Evolutionary conservation across 768 basidiomycete species (phyloP).

Genomic region (Tylopilus plumbeoviolaceoides): DNA sequence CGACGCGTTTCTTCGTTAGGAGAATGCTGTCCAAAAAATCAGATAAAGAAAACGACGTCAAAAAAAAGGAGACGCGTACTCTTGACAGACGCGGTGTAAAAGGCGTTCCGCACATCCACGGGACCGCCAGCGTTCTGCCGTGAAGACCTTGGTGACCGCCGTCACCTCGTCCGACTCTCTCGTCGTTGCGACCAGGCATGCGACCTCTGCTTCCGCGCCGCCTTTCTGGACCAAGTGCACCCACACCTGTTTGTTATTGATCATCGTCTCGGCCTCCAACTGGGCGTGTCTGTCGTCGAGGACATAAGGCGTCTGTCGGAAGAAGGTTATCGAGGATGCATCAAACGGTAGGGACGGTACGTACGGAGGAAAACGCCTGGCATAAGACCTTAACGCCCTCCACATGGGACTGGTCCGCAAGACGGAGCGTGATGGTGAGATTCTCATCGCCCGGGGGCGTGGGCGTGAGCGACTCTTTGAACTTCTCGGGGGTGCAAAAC

Average conservation of each 20-base stretch:
- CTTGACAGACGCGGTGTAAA: constrained; percentile 50
- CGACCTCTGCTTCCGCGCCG: constrained; percentile 37
- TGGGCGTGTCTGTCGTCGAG: constrained; percentile 44
- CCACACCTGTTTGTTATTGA: constrained; percentile 51
- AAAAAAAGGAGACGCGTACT: constrained; percentile 28
- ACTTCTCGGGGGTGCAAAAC: constrained; percentile 45
- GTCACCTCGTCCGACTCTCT: constrained; percentile 54
- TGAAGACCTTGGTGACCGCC: constrained; percentile 71
- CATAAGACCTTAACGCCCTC: constrained; percentile 42
- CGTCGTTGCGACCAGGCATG: constrained; percentile 65
- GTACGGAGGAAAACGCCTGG: constrained; percentile 59
- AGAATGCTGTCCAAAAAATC: constrained; percentile 27
- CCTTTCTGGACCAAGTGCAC: constrained; percentile 42
- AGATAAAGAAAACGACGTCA: neutral
- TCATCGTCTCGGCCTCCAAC: constrained; percentile 48
- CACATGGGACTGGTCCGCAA: constrained; percentile 30
- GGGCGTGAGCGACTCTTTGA: constrained; percentile 15
- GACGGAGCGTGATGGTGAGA: constrained; percentile 28
- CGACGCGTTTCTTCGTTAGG: constrained; percentile 31
- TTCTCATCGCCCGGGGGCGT: neutral
- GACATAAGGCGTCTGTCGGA: constrained; percentile 50
- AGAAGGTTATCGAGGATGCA: neutral
- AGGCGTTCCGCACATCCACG: constrained; percentile 58
- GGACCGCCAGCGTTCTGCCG: constrained; percentile 47
- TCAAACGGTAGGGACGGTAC: constrained; percentile 15